Conservation (phyloP, 2,329 filamentous ascomycete genomes). For the Colletotrichum coccodes region DNA sequence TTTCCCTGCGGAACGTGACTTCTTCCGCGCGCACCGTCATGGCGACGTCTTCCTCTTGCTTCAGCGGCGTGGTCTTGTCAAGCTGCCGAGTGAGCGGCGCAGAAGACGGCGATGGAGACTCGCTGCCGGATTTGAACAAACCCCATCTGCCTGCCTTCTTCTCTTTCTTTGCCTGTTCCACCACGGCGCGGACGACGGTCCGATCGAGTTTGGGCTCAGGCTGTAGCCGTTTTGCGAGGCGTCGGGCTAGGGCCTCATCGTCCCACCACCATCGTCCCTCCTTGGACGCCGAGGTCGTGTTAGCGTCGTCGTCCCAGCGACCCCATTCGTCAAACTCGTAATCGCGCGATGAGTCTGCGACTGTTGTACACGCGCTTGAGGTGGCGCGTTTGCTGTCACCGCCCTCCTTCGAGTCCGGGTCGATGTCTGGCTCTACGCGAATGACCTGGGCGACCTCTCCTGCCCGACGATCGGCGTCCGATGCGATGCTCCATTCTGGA, state of each 20-base stretch:
- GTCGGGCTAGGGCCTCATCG: conserved; percentile 56
- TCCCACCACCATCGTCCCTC: conserved; percentile 51
- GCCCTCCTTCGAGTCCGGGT: not conserved
- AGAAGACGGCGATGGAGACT: conserved; percentile 22
- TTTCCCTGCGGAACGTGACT: conserved; percentile 61
- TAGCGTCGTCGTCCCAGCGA: conserved; percentile 39
- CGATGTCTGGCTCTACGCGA: conserved; percentile 37
- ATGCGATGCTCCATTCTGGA: conserved; percentile 46
- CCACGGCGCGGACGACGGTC: conserved; percentile 41
- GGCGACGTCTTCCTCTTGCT: conserved; percentile 38
- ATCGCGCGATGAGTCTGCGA: not conserved
- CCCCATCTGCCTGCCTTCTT: conserved; percentile 48
- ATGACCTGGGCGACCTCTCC: conserved; percentile 46
- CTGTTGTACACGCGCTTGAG: not conserved
- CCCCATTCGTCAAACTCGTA: conserved; percentile 58
- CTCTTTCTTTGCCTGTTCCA: conserved; percentile 44
- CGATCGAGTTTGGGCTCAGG: conserved; percentile 36
- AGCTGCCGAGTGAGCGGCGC: not conserved
- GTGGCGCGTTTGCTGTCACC: conserved; percentile 22
- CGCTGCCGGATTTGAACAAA: conserved; percentile 40
- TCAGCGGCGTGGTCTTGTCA: not conserved
- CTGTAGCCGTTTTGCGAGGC: conserved; percentile 56
- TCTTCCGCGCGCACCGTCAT: conserved; percentile 58
- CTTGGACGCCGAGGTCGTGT: not conserved
- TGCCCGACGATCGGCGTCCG: conserved; percentile 40